Conservation (phyloP, 208 protist genomes). For the Leishmania major region DNA sequence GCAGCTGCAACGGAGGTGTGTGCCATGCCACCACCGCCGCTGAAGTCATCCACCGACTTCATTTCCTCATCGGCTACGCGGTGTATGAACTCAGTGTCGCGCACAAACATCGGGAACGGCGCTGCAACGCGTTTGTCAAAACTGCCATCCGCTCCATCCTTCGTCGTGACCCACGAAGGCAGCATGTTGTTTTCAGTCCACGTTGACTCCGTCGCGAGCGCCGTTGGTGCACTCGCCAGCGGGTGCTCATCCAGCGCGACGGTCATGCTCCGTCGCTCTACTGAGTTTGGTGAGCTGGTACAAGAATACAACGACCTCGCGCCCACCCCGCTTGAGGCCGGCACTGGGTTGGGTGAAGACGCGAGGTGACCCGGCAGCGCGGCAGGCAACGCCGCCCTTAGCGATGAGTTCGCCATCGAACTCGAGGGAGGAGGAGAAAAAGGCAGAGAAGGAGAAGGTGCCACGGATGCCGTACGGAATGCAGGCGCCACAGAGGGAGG, state of each 20-base stretch:
- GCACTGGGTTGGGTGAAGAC: neutral
- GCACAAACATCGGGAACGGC: neutral
- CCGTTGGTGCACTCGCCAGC: neutral
- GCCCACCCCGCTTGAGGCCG: neutral
- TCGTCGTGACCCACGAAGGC: neutral
- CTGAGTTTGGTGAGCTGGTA: neutral
- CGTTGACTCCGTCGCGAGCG: no score
- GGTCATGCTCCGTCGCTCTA: slow-evolving; percentile 18
- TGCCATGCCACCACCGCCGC: no score
- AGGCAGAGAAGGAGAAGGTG: neutral
- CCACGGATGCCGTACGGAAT: neutral
- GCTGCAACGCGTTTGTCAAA: neutral
- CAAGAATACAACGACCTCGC: neutral
- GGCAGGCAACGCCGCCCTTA: neutral
- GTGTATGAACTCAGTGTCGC: neutral
- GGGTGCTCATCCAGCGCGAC: slow-evolving; percentile 14
- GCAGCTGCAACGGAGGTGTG: neutral
- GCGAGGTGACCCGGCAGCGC: neutral
- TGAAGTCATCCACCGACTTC: slow-evolving; percentile 3
- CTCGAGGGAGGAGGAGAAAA: neutral
- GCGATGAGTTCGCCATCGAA: neutral
- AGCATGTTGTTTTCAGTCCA: neutral
- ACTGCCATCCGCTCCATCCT: neutral
- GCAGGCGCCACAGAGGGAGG: neutral
- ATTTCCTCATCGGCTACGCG: slow-evolving; percentile 9